These are phyloP conservation scores for Beauveria caledonica DNA, from an alignment of 2,329 filamentous ascomycete genomes.

Conservation along the genomic window DNA sequence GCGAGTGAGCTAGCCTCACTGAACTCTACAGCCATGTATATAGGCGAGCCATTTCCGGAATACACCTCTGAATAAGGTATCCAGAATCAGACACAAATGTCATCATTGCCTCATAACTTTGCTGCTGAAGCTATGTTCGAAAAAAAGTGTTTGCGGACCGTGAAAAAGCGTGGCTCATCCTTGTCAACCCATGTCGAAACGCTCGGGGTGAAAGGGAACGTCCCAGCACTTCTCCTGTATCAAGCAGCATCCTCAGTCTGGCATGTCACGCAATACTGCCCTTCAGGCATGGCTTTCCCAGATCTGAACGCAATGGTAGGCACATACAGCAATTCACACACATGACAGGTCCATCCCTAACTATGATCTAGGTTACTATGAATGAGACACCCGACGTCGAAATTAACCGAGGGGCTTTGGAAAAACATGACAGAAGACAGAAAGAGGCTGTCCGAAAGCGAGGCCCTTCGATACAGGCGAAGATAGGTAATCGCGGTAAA, in stretches of 20 bases:
- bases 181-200: background rate
- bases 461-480: background rate
- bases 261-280: too few species aligned
- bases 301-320: too few species aligned
- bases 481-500: background rate
- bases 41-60: background rate
- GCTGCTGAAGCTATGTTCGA: background rate
- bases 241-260: too few species aligned
- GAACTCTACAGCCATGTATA: background rate
- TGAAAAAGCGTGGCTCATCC: background rate
- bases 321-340: too few species aligned
- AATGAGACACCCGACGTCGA: background rate
- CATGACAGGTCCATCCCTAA: background rate
- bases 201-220: background rate
- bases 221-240: background rate
- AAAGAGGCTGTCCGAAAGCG: background rate
- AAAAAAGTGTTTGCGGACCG: background rate
- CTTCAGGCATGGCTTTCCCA: too few species aligned
- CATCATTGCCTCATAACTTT: background rate
- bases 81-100: background rate
- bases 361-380: background rate
- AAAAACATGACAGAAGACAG: background rate
- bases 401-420: background rate
- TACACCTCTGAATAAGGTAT: background rate
- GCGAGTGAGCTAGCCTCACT: too few species aligned